A percentile compares a stretch with the other conserved stretches of the same genome.
phyloP scores from a whole-genome alignment of 2,329 filamentous ascomycete species.

The Fusarium vanettenii region DNA sequence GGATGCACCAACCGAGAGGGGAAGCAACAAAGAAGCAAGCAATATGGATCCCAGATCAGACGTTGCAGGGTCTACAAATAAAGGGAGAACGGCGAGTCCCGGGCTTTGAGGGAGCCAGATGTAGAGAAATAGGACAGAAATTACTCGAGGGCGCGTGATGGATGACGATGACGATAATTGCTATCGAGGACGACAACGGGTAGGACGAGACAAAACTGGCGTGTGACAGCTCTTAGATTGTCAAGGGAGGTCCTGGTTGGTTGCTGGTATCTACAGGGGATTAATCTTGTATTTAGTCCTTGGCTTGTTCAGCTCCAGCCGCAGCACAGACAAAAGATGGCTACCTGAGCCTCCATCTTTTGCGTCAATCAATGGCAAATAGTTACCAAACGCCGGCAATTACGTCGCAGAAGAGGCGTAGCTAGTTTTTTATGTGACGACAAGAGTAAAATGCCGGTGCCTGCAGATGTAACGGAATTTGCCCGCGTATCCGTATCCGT shows the following conservation, averaged over 20 bases:
- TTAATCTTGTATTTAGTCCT: conserved; percentile 14
- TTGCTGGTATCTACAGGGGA: background rate
- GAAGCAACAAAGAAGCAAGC: conserved; percentile 12
- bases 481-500: conserved; percentile 22
- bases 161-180: conserved; percentile 29
- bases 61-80: background rate
- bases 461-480: conserved; percentile 2
- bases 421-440: conserved; percentile 27
- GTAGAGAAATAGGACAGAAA: background rate
- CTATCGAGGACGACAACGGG: conserved; percentile 10
- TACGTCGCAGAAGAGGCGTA: conserved; percentile 27
- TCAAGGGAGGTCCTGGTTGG: conserved; percentile 20
- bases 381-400: background rate
- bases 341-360: background rate
- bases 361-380: background rate
- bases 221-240: conserved; percentile 15
- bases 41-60: conserved; percentile 7
- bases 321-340: conserved; percentile 1
- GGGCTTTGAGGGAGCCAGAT: background rate
- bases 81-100: conserved; percentile 9
- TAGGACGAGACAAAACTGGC: conserved; percentile 1
- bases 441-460: conserved; percentile 11
- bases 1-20: conserved; percentile 28
- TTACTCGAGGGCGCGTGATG: conserved; percentile 27
- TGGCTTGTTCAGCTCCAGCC: background rate